Base-by-base conservation (phyloP, 2,329 filamentous ascomycete genomes). In the Arthrobotrys sphaeroides region DNA sequence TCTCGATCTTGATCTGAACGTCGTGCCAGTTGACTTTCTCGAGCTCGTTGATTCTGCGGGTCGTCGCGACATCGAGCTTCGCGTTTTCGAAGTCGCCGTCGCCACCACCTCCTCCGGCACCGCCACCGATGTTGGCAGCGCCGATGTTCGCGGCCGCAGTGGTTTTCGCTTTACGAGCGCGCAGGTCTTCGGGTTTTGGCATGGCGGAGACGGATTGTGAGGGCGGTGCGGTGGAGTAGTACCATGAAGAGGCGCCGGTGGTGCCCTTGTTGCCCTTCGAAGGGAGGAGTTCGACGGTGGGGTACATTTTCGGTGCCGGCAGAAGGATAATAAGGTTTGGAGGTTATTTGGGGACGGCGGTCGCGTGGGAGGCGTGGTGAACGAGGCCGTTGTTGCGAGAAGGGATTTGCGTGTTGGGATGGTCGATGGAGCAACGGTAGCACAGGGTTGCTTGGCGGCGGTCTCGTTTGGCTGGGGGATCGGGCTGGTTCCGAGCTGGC, bases 11-110 rank as follows among this genome's bases (percentile, higher is more conserved):
- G 69, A 96, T 93, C n/a, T 87, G 84, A 1, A 88, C 88, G 78
- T 94, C 91, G 73, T 87, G 85, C 80, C 90, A 87, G 78, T 90
- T 92, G 81, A 98, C 95, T 61, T 89, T 88, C 80, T 96, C 92
- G 36, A 99, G 86, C 42, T 91, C 90, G 76, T 92, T 90, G 51
- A 98, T 87, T 80, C 95, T 92, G 78, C 93, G 72, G 22, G 57
- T 36, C 18, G 64, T 69, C 16, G 65, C 64, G 28, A 61, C 31
- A n/a, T 75, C 72, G 28, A 75, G 72, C 22, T 75, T 75, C 18
- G 22, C 20, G 12, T 55, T 59, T 1, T n/a, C 51, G 6, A 42
- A 3, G n/a, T 60, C 51, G 18, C 18, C 38, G 28, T 47, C 66
- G 22, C 42, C 31, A 6, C 18, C 26, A 20, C 18, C 31, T n/a